phyloP scores from a whole-genome alignment of 2,329 filamentous ascomycete genomes.

The Dactylellina drechsleri region DNA sequence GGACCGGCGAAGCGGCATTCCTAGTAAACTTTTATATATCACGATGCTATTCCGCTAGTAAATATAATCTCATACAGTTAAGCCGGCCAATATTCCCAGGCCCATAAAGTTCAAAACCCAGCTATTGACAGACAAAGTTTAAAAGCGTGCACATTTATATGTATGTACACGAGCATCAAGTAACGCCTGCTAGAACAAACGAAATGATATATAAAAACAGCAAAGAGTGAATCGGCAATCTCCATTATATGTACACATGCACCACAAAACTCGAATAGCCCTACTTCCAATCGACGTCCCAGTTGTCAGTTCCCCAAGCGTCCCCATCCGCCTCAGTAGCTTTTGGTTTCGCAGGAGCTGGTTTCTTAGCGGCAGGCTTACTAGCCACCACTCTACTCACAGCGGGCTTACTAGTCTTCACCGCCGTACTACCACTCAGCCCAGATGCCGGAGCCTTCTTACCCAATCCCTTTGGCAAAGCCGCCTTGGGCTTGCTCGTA shows the following conservation, averaged over 20 bases:
- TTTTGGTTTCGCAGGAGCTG: constrained; percentile 67
- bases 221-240: background rate
- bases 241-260: no score
- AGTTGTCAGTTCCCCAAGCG: constrained; percentile 68
- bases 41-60: no score
- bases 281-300: constrained; percentile 56
- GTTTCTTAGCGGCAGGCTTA: constrained; percentile 69
- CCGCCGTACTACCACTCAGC: constrained; percentile 60
- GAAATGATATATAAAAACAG: background rate
- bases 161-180: no score
- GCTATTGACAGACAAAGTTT: no score
- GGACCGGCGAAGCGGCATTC: no score
- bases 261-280: background rate
- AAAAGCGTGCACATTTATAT: no score
- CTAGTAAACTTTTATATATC: no score
- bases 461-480: constrained; percentile 82
- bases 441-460: constrained; percentile 67
- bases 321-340: constrained; percentile 68
- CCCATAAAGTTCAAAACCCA: no score
- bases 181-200: constrained; percentile 1
- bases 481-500: constrained; percentile 83
- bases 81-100: no score
- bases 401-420: constrained; percentile 63
- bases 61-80: no score
- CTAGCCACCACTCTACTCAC: constrained; percentile 56